Conservation (phyloP, 768 basidiomycete genomes). For the Clavaria fumosa region DNA sequence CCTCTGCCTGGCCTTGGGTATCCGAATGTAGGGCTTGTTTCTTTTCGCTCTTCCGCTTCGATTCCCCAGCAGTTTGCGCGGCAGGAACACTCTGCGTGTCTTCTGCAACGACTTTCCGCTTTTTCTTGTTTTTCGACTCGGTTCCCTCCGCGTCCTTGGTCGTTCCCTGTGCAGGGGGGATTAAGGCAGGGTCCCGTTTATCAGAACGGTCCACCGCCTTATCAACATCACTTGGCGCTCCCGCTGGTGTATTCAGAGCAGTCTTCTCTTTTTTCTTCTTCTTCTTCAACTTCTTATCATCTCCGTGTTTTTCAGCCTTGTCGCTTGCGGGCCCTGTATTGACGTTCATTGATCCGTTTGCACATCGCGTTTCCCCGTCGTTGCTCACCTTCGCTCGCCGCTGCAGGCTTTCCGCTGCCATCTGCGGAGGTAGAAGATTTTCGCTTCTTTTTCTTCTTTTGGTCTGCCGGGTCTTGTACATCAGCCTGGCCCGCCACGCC, state of each 20-base stretch:
- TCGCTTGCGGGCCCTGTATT: constrained; percentile 7
- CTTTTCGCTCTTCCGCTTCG: too few relatives aligned
- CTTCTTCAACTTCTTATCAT: constrained; percentile 8
- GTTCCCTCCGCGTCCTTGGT: too few relatives aligned
- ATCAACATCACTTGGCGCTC: constrained; percentile 5
- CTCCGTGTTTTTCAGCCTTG: constrained; percentile 7
- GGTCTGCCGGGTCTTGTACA: too few relatives aligned
- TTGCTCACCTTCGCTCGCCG: constrained; percentile 6
- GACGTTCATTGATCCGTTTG: constrained; percentile 9
- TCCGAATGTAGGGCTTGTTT: too few relatives aligned
- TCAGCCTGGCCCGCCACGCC: too few relatives aligned
- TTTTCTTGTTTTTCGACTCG: constrained; percentile 20
- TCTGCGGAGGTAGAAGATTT: background rate
- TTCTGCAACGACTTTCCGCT: constrained; percentile 7
- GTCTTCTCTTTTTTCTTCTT: constrained; percentile 6
- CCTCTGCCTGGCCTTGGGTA: too few relatives aligned
- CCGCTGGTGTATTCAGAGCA: constrained; percentile 2
- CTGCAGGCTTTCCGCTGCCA: background rate
- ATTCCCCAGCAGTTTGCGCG: too few relatives aligned
- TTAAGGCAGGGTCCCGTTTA: too few relatives aligned
- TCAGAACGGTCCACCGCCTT: constrained; percentile 8
- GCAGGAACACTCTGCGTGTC: too few relatives aligned
- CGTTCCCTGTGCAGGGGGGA: too few relatives aligned
- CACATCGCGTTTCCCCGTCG: constrained; percentile 20
- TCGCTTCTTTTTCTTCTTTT: background rate